These are phyloP conservation scores for Solanum appendiculatum DNA, from an alignment of 257 asterid species.

Conservation along the genomic window DNA sequence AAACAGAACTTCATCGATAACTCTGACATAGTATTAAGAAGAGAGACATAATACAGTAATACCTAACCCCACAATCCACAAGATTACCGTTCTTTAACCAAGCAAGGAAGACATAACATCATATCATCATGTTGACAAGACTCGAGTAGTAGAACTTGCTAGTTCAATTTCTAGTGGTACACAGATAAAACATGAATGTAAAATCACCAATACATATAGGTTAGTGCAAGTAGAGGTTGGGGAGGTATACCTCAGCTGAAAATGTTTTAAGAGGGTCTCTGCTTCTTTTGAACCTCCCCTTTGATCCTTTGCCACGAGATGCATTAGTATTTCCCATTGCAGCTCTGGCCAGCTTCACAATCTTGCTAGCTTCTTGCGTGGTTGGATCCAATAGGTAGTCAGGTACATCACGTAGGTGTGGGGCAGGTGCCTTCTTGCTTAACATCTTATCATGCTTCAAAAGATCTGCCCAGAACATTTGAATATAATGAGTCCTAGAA, in stretches of 20 bases:
- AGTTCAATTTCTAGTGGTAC: neutral
- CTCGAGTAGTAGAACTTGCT: neutral
- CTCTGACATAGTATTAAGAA: neutral
- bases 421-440: slow-evolving; percentile 79
- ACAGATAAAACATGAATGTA: neutral
- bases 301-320: slow-evolving; percentile 42
- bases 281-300: slow-evolving; percentile 53
- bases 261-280: slow-evolving; percentile 78
- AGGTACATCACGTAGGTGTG: slow-evolving; percentile 73
- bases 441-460: slow-evolving; percentile 79
- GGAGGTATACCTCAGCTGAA: slow-evolving; percentile 62
- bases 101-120: neutral
- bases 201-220: neutral
- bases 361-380: slow-evolving; percentile 94
- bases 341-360: slow-evolving; percentile 84
- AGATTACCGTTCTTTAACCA: neutral
- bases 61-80: neutral
- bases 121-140: neutral
- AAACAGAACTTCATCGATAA: neutral
- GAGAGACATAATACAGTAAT: neutral
- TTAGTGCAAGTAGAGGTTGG: neutral
- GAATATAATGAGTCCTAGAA: neutral
- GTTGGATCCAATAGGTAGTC: slow-evolving; percentile 84
- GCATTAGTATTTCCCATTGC: slow-evolving; percentile 68
- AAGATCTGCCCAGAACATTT: slow-evolving; percentile 42